Evolutionary conservation across 352 stramenopile species (phyloP).

Genomic region (Globisporangium polare): DNA sequence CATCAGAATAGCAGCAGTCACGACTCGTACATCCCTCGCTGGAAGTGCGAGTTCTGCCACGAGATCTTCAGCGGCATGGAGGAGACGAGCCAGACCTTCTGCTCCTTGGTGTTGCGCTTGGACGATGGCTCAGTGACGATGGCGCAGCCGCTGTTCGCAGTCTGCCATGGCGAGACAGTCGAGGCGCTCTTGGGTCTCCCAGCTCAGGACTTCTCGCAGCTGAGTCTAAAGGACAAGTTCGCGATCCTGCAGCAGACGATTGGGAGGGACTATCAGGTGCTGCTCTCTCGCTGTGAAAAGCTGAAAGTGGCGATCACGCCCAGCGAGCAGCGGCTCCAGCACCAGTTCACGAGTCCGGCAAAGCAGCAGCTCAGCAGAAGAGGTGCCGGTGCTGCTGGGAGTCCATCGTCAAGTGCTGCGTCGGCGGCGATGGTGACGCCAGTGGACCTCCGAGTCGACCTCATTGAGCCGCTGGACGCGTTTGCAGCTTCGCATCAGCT

Average conservation of each 20-base stretch:
- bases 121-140: slow-evolving; percentile 28
- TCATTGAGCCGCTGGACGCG: slow-evolving; percentile 29
- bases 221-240: slow-evolving; percentile 38
- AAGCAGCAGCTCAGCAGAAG: not conserved
- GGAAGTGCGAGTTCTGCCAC: slow-evolving; percentile 50
- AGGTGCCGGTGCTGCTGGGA: not conserved
- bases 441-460: slow-evolving; percentile 32
- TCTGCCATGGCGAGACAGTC: slow-evolving; percentile 44
- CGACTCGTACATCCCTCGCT: slow-evolving; percentile 19
- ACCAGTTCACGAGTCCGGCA: not conserved
- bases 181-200: slow-evolving; percentile 36
- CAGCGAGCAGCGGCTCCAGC: not conserved
- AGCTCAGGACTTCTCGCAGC: slow-evolving; percentile 43
- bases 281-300: slow-evolving; percentile 43
- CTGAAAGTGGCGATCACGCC: slow-evolving; percentile 14
- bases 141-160: slow-evolving; percentile 17
- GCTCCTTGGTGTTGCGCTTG: slow-evolving; percentile 32
- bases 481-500: slow-evolving; percentile 18
- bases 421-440: not conserved
- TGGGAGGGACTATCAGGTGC: slow-evolving; percentile 27
- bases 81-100: slow-evolving; percentile 43
- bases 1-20: not conserved
- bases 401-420: not conserved
- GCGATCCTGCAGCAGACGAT: slow-evolving; percentile 22
- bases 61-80: slow-evolving; percentile 50